Percentiles rank a stretch among this genome's conserved stretches.
Evolutionary conservation across 2,329 filamentous ascomycete species (phyloP).

Genomic region (Hypoxylon sp.): DNA sequence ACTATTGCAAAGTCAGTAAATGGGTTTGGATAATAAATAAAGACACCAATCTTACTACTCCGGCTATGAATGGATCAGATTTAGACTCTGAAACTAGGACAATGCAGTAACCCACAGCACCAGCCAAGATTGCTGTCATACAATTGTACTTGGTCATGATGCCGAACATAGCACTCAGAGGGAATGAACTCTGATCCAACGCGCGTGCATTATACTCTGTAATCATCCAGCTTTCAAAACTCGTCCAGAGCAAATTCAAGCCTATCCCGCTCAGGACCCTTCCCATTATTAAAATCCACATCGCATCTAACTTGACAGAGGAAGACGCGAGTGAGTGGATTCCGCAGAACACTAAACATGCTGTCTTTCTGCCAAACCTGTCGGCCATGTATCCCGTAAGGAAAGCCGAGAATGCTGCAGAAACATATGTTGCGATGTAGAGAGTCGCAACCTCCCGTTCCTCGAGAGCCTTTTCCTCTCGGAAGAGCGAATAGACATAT

Average conservation of each 20-base stretch:
- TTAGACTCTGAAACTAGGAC: constrained; percentile 63
- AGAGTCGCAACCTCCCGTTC: constrained; percentile 57
- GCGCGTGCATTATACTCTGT: constrained; percentile 66
- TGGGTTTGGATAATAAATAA: not conserved
- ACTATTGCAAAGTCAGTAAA: constrained; percentile 39
- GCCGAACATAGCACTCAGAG: constrained; percentile 66
- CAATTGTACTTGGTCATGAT: constrained; percentile 66
- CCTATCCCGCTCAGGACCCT: constrained; percentile 68
- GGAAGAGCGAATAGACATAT: constrained; percentile 54
- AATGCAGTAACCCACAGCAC: constrained; percentile 65
- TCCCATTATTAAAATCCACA: constrained; percentile 65
- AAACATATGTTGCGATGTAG: constrained; percentile 62
- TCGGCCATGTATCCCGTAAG: constrained; percentile 65
- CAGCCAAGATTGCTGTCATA: constrained; percentile 66
- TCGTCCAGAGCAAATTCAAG: constrained; percentile 70
- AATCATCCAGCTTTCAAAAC: constrained; percentile 74
- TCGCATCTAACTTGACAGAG: constrained; percentile 58
- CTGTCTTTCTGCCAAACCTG: constrained; percentile 64
- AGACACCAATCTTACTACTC: constrained; percentile 50
- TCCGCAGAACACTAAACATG: constrained; percentile 69
- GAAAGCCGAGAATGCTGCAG: constrained; percentile 61
- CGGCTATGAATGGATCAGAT: constrained; percentile 64
- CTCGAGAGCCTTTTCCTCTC: constrained; percentile 51
- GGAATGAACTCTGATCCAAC: constrained; percentile 57
- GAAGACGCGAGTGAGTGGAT: constrained; percentile 68